These are phyloP conservation scores for Paracamarosporium sp. DNA, from an alignment of 2,329 filamentous ascomycete species.

Conservation along the genomic window DNA sequence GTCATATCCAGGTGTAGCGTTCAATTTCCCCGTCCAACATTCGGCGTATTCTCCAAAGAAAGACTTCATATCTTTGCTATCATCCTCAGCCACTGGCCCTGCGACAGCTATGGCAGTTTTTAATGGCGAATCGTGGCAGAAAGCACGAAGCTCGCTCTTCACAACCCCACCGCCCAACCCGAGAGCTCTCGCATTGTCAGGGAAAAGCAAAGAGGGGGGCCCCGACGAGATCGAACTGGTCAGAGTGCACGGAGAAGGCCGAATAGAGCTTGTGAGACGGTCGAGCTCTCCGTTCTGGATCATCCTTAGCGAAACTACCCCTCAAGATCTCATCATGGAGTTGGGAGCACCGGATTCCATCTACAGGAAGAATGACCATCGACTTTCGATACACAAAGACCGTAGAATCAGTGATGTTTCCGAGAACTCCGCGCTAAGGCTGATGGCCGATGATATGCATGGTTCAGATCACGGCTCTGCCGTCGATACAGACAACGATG, in stretches of 20 bases:
- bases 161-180: constrained; percentile 76
- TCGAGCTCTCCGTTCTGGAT: constrained; percentile 73
- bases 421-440: constrained; percentile 35
- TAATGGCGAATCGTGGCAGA: constrained; percentile 87
- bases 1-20: constrained; percentile 93
- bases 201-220: constrained; percentile 77
- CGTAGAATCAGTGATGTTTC: constrained; percentile 44
- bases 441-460: constrained; percentile 37
- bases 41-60: constrained; percentile 76
- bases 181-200: constrained; percentile 71
- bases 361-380: constrained; percentile 88
- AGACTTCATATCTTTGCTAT: constrained; percentile 86
- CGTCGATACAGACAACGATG: constrained; percentile 47
- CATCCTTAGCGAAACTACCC: constrained; percentile 81
- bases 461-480: constrained; percentile 43
- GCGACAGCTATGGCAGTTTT: constrained; percentile 92
- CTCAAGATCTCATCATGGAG: constrained; percentile 89
- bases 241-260: constrained; percentile 77
- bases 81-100: constrained; percentile 75
- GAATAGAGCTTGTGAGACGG: constrained; percentile 77
- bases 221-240: constrained; percentile 88
- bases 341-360: constrained; percentile 93
- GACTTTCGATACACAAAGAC: constrained; percentile 79
- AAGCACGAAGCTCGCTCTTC: constrained; percentile 79
- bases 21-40: constrained; percentile 81